phyloP scores from a whole-genome alignment of 2,329 filamentous ascomycete species.

The Helotiales sp. region DNA sequence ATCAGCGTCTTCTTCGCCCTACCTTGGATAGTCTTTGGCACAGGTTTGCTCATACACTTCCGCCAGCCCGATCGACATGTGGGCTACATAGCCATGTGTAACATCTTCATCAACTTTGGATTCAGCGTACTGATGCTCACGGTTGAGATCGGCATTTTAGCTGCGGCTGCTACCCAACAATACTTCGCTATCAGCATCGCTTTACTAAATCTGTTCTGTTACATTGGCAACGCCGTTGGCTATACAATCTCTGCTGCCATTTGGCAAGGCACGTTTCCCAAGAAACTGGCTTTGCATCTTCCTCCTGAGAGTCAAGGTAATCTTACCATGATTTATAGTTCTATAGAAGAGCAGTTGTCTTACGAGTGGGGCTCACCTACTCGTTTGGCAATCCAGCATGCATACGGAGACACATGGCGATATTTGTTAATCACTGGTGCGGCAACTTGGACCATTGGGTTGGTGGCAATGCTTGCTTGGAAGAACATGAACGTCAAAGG shows the following conservation, averaged over 20 bases:
- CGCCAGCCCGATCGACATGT: constrained; percentile 55
- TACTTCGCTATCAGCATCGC: constrained; percentile 49
- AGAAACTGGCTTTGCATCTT: constrained; percentile 35
- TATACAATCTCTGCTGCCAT: constrained; percentile 65
- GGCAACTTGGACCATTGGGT: constrained; percentile 47
- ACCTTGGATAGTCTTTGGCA: background rate
- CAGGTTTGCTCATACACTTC: constrained; percentile 60
- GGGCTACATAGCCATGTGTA: constrained; percentile 60
- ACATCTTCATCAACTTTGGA: constrained; percentile 61
- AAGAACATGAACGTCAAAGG: constrained; percentile 50
- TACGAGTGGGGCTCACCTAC: constrained; percentile 55
- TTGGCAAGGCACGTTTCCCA: constrained; percentile 62
- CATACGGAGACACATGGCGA: constrained; percentile 60
- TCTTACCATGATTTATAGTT: constrained; percentile 52
- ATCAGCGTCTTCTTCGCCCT: constrained; percentile 43
- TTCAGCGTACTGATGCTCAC: constrained; percentile 60
- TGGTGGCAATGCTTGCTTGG: constrained; percentile 48
- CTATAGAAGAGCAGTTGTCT: constrained; percentile 56
- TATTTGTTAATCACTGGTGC: constrained; percentile 47
- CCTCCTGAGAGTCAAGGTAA: constrained; percentile 38
- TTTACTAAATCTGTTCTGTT: constrained; percentile 61
- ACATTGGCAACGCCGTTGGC: constrained; percentile 64
- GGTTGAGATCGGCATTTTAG: constrained; percentile 62
- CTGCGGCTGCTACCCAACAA: constrained; percentile 53
- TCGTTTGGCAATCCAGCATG: constrained; percentile 60